Evolutionary conservation across 1,284 basidiomycete genomes (phyloP).

Genomic region (Moniliophthora roreri): DNA sequence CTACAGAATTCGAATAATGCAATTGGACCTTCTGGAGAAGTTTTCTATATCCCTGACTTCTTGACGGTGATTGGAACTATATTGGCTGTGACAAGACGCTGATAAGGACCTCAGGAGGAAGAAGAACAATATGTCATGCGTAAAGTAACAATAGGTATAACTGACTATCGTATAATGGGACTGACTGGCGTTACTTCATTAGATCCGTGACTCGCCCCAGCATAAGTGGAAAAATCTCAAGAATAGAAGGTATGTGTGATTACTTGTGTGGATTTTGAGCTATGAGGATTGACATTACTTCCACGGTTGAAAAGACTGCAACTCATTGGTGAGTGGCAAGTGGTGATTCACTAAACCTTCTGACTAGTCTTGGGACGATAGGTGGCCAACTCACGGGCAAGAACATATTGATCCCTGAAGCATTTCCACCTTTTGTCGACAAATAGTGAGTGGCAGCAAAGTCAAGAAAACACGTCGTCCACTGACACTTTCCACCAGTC

Average conservation of each 20-base stretch:
- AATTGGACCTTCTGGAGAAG: constrained; percentile 37
- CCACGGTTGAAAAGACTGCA: constrained; percentile 73
- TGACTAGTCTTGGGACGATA: constrained; percentile 26
- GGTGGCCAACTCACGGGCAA: constrained; percentile 69
- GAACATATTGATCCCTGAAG: constrained; percentile 59
- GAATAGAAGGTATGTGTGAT: constrained; percentile 65
- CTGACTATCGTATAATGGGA: constrained; percentile 2
- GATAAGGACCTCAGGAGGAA: constrained; percentile 34
- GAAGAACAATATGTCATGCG: constrained; percentile 80
- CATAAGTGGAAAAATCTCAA: constrained; percentile 84
- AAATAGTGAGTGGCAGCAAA: constrained; percentile 53
- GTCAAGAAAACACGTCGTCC: constrained; percentile 12
- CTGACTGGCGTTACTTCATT: background rate
- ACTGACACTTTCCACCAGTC: constrained; percentile 44
- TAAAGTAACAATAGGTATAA: constrained; percentile 48
- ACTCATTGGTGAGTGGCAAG: constrained; percentile 62
- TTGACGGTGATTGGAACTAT: constrained; percentile 45
- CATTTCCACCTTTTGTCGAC: constrained; percentile 64
- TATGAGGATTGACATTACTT: background rate
- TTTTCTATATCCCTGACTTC: constrained; percentile 80
- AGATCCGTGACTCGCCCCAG: constrained; percentile 78
- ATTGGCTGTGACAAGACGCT: too few species aligned
- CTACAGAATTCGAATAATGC: too few species aligned
- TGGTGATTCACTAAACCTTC: constrained; percentile 1
- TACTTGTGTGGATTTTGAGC: too few species aligned